A percentile compares a stretch with the other conserved stretches of the same genome.
Conservation (phyloP, 495 filamentous ascomycete genomes). For the Hypoxylon lienhwacheense region DNA sequence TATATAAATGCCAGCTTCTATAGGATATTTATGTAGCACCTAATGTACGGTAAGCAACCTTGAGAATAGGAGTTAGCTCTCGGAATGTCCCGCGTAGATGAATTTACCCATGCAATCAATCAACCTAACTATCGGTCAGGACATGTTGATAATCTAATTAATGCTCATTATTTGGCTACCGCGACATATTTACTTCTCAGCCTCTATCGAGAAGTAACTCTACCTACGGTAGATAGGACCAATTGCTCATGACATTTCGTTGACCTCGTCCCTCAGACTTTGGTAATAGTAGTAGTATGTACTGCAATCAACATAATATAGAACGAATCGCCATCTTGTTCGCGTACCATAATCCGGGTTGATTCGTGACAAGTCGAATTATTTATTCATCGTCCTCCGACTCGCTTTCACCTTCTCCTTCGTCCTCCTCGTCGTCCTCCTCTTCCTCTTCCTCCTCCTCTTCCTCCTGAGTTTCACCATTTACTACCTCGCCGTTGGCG, state of each 20-base stretch:
- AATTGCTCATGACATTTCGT: slow-evolving; percentile 11
- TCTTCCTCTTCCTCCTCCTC: slow-evolving; percentile 33
- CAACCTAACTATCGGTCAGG: slow-evolving; percentile 49
- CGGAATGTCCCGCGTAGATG: too few species aligned
- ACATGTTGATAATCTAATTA: slow-evolving; percentile 19
- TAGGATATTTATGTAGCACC: too few species aligned
- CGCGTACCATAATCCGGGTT: too few species aligned
- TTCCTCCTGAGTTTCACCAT: slow-evolving; percentile 48
- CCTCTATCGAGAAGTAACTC: slow-evolving; percentile 5
- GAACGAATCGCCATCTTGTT: too few species aligned
- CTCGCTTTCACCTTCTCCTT: slow-evolving; percentile 14
- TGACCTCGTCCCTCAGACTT: slow-evolving; percentile 22
- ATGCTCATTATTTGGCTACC: slow-evolving; percentile 12
- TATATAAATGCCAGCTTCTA: too few species aligned
- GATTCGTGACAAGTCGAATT: too few species aligned
- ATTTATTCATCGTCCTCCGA: slow-evolving; percentile 23
- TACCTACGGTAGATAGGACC: slow-evolving; percentile 17
- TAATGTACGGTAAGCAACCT: too few species aligned
- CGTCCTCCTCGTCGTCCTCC: slow-evolving; percentile 30
- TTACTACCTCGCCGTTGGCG: slow-evolving; percentile 51
- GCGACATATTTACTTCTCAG: background rate
- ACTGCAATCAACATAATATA: too few species aligned
- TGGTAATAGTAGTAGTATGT: slow-evolving; percentile 10
- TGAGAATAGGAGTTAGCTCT: too few species aligned
- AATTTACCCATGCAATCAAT: too few species aligned